These are phyloP conservation scores for Pseudopyricularia cyperi DNA, from an alignment of 2,329 filamentous ascomycete species.

Conservation along the genomic window DNA sequence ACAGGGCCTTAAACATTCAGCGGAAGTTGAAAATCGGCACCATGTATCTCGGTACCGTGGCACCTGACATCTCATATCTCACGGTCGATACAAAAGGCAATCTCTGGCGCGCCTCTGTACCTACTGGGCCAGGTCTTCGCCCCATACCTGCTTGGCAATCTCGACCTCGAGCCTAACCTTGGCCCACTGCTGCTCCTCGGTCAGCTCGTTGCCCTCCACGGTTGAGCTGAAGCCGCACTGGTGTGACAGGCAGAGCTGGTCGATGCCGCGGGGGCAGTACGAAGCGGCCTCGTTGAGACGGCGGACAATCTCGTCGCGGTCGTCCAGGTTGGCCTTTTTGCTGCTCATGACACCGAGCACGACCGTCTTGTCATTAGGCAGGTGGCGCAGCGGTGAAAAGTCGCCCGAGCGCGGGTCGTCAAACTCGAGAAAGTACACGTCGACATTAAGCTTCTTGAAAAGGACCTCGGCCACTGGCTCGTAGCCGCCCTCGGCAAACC, in stretches of 20 bases:
- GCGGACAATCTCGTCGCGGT: constrained; percentile 21
- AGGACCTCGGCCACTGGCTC: constrained; percentile 44
- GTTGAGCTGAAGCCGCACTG: constrained; percentile 47
- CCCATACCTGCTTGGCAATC: constrained; percentile 45
- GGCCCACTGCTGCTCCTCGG: constrained; percentile 43
- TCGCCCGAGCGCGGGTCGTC: constrained; percentile 42
- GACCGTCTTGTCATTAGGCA: constrained; percentile 40
- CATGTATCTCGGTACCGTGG: too few species aligned
- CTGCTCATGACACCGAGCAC: constrained; percentile 46
- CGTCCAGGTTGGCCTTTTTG: constrained; percentile 47
- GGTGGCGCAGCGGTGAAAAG: constrained; percentile 38
- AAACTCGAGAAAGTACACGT: constrained; percentile 47
- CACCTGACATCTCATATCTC: too few species aligned
- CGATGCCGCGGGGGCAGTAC: constrained; percentile 35
- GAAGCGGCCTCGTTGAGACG: constrained; percentile 29
- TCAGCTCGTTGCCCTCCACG: constrained; percentile 41
- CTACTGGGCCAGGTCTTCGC: constrained; percentile 13
- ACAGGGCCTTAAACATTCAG: too few species aligned
- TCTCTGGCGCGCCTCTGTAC: too few species aligned
- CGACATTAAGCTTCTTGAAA: constrained; percentile 41
- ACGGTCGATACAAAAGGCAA: too few species aligned
- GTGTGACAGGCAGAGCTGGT: constrained; percentile 42
- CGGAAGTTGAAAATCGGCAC: too few species aligned
- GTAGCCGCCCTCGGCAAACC: constrained; percentile 45
- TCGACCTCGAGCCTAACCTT: constrained; percentile 41